These are phyloP conservation scores for Amphichorda felina DNA, from an alignment of 2,329 filamentous ascomycete species.

Conservation along the genomic window DNA sequence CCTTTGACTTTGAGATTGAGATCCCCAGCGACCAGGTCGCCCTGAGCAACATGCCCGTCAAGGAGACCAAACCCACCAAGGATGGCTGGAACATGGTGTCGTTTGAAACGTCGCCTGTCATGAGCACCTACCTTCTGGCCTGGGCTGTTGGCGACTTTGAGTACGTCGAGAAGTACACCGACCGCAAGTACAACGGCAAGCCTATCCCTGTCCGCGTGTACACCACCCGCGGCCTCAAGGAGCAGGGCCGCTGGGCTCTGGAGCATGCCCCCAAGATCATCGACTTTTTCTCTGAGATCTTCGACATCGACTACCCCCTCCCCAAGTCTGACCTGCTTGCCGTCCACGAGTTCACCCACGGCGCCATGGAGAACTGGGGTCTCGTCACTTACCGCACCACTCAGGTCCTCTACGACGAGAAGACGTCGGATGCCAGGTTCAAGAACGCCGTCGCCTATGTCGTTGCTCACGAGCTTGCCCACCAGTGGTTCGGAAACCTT, in stretches of 20 bases:
- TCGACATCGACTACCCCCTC: slow-evolving; percentile 83
- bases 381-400: slow-evolving; percentile 93
- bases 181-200: slow-evolving; percentile 83
- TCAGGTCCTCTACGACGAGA: slow-evolving; percentile 90
- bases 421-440: slow-evolving; percentile 79
- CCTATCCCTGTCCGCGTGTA: slow-evolving; percentile 89
- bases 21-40: slow-evolving; percentile 80
- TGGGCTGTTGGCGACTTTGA: slow-evolving; percentile 98
- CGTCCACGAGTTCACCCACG: slow-evolving; percentile 81
- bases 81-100: slow-evolving; percentile 62
- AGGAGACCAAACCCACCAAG: slow-evolving; percentile 45
- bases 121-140: slow-evolving; percentile 85
- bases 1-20: slow-evolving; percentile 89
- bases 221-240: slow-evolving; percentile 86
- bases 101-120: slow-evolving; percentile 76
- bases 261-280: slow-evolving; percentile 88
- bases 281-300: slow-evolving; percentile 93
- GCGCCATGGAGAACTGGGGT: slow-evolving; percentile 95
- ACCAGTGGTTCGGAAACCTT: slow-evolving; percentile 93
- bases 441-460: slow-evolving; percentile 94
- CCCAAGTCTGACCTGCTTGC: slow-evolving; percentile 86
- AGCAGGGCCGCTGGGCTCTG: slow-evolving; percentile 81
- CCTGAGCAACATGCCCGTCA: slow-evolving; percentile 91
- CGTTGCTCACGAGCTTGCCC: slow-evolving; percentile 93
- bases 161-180: slow-evolving; percentile 84